Evolutionary conservation across 768 basidiomycete genomes (phyloP).

Genomic region (Mycena haematopus): DNA sequence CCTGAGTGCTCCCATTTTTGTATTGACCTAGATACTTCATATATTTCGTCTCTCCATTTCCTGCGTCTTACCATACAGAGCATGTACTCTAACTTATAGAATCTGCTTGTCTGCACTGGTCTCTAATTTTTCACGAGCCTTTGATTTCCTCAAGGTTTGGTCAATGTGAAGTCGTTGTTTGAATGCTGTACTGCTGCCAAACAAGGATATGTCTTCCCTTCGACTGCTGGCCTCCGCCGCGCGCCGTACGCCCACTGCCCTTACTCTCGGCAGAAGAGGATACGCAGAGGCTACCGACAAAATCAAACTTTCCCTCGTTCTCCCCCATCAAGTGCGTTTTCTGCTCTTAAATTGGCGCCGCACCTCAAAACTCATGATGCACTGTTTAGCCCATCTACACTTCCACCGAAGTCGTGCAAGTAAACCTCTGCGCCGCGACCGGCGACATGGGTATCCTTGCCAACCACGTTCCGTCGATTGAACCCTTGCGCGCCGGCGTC

Average conservation of each 20-base stretch:
- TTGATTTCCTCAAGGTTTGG: too few species aligned
- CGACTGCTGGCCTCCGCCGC: slow-evolving; percentile 71
- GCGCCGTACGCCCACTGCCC: slow-evolving; percentile 60
- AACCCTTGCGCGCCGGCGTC: slow-evolving; percentile 92
- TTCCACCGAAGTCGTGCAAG: slow-evolving; percentile 92
- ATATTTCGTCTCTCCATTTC: too few species aligned
- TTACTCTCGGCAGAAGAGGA: slow-evolving; percentile 70
- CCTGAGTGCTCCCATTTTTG: too few species aligned
- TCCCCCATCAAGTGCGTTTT: slow-evolving; percentile 89
- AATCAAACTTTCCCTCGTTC: slow-evolving; percentile 89
- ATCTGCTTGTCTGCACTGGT: too few species aligned
- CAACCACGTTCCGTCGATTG: slow-evolving; percentile 98
- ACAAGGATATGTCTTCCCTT: slow-evolving; percentile 68
- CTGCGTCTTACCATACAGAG: too few species aligned
- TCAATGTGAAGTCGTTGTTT: not conserved
- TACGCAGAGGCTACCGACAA: slow-evolving; percentile 94
- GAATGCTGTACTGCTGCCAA: not conserved
- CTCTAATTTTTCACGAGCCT: too few species aligned
- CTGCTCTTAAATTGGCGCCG: not conserved
- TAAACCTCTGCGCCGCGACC: slow-evolving; percentile 91
- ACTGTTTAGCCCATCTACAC: slow-evolving; percentile 80
- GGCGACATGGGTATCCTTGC: slow-evolving; percentile 99
- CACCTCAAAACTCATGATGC: not conserved
- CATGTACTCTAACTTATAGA: too few species aligned
- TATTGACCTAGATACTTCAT: too few species aligned